A percentile compares a stretch with the other conserved stretches of the same genome.
phyloP scores from a whole-genome alignment of 805 yeast genomes.

The Myxozyma vanderwaltii region DNA sequence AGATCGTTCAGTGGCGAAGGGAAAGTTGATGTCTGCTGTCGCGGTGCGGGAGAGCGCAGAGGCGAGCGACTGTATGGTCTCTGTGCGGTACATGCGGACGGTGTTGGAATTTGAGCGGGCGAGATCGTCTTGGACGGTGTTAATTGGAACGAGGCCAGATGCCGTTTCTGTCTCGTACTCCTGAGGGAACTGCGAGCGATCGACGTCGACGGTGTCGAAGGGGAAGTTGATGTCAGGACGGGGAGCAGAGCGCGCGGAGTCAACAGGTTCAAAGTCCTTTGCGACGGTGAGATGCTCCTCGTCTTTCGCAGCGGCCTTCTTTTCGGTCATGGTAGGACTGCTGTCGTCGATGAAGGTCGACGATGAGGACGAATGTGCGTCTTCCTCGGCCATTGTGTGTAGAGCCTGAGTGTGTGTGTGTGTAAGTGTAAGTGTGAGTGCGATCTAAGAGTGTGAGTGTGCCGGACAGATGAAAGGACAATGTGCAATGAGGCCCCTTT shows the following conservation, averaged over 20 bases:
- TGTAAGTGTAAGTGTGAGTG: background rate
- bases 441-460: background rate
- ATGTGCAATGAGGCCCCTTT: too few relatives aligned
- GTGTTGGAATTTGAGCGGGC: background rate
- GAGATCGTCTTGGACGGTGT: constrained; percentile 43
- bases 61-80: constrained; percentile 69
- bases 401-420: background rate
- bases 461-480: background rate
- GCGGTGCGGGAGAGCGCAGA: constrained; percentile 65
- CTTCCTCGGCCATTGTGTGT: background rate
- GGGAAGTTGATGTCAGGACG: constrained; percentile 52
- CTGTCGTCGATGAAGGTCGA: constrained; percentile 6
- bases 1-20: constrained; percentile 41
- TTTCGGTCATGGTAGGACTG: background rate
- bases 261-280: constrained; percentile 2
- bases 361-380: background rate
- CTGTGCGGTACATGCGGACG: constrained; percentile 46
- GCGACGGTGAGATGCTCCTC: background rate
- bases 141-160: constrained; percentile 81
- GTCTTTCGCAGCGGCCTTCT: background rate
- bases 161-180: constrained; percentile 84
- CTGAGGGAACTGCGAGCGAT: constrained; percentile 70
- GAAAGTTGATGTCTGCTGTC: constrained; percentile 52
- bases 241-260: background rate
- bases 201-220: constrained; percentile 27